Base-by-base conservation (phyloP, 2,329 filamentous ascomycete genomes). In the Aspergillus tanneri region DNA sequence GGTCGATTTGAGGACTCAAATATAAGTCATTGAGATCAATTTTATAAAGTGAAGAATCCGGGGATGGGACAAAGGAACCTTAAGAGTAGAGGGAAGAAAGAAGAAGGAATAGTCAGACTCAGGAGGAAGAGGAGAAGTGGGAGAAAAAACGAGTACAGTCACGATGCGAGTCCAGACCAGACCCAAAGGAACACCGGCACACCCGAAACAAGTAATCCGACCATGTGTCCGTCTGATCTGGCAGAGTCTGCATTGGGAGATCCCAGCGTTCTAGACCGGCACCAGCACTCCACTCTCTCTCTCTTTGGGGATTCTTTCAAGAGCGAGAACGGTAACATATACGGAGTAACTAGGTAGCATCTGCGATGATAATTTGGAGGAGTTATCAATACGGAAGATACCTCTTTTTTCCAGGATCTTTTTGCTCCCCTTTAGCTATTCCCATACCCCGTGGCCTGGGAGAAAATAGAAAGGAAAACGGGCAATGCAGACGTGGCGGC, bases 161-260 rank as follows among this genome's bases (percentile, higher is more conserved):
- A 38, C 21, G 46, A 42, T 36, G 14, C 28, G 25, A 30, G 38
- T 43, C 38, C 38, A 42, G 46, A 19, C 42, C 32, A 48, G 39
- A 19, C 39, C 38, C 24, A 35, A 25, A 40, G 39, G n/a, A n/a
- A 18, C 21, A 18, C 14, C 30, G 53, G 53, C 38, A 53, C 43
- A 18, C 54, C 55, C 47, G 56, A 57, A 54, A 43, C 35, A 57
- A n/a, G 55, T 36, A 57, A 57, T 34, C 55, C 55, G 53, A 39
- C 42, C 49, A 47, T 49, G 47, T 42, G 52, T 43, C 52, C 54
- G 25, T 53, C 52, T 57, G 56, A 57, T 55, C 50, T 47, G 43
- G 51, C 50, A 59, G 52, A 57, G 46, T 56, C 55, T 59, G 56
- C 55, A 57, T 49, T 49, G 55, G 55, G 54, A 49, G 25, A 51